These are phyloP conservation scores for Crassisporium funariophilum DNA, from an alignment of 768 basidiomycete species.

Conservation along the genomic window DNA sequence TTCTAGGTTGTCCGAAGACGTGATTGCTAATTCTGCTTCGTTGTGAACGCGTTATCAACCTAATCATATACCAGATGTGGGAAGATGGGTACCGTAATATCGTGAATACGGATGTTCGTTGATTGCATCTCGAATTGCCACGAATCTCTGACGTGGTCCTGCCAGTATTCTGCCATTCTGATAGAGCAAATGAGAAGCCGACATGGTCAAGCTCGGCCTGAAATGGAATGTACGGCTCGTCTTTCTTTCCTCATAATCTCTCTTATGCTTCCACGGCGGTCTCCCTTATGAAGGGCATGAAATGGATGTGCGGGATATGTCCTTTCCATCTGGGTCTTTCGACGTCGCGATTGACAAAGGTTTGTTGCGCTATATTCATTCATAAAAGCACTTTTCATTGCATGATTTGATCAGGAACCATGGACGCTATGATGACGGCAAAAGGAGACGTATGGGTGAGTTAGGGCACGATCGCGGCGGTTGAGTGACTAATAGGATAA, in stretches of 20 bases:
- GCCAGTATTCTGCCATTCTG: constrained; percentile 79
- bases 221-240: constrained; percentile 70
- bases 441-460: constrained; percentile 83
- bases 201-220: constrained; percentile 51
- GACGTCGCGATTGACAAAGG: constrained; percentile 88
- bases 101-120: constrained; percentile 72
- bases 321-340: constrained; percentile 61
- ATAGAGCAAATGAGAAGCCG: constrained; percentile 72
- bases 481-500: not conserved
- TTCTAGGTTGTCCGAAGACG: constrained; percentile 78
- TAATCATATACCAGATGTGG: constrained; percentile 62
- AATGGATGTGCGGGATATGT: constrained; percentile 78
- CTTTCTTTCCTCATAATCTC: not conserved
- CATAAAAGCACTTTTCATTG: not conserved
- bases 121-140: not conserved
- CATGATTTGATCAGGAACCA: constrained; percentile 50
- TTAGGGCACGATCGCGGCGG: not conserved
- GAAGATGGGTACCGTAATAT: constrained; percentile 84
- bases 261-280: not conserved
- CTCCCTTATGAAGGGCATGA: constrained; percentile 60
- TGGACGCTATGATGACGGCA: constrained; percentile 89
- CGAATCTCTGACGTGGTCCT: too few species aligned
- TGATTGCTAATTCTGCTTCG: constrained; percentile 29
- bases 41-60: not conserved
- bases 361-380: constrained; percentile 5